These are phyloP conservation scores for Mucor saturninus DNA, from an alignment of 371 early-diverging fungal genomes.

Conservation along the genomic window DNA sequence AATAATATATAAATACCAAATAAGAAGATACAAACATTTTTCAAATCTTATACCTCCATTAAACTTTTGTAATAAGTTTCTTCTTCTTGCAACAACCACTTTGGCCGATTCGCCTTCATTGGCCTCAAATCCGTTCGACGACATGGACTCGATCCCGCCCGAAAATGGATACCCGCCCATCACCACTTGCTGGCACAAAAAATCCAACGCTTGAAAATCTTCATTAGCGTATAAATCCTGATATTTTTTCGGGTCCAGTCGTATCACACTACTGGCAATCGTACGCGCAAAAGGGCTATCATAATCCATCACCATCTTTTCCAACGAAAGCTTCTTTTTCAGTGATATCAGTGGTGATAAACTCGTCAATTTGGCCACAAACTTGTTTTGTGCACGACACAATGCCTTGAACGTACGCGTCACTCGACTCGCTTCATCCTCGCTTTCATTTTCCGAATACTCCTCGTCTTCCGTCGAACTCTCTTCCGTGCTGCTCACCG, in stretches of 20 bases:
- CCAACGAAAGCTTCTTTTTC: constrained; percentile 1
- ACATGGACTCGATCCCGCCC: constrained; percentile 47
- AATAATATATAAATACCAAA: not conserved
- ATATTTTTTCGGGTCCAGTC: not conserved
- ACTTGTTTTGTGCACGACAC: constrained; percentile 9
- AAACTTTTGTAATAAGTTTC: constrained; percentile 47
- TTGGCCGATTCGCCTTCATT: constrained; percentile 55
- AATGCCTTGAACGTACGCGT: constrained; percentile 10
- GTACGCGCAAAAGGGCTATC: constrained; percentile 38
- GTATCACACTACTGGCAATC: constrained; percentile 16
- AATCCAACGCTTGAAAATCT: constrained; percentile 28
- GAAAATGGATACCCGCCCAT: constrained; percentile 59
- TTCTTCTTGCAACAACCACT: constrained; percentile 51
- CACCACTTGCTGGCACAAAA: constrained; percentile 52
- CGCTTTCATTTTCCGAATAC: not conserved
- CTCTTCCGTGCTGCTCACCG: not conserved
- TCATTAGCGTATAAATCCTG: not conserved
- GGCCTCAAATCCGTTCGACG: constrained; percentile 52
- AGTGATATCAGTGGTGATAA: not conserved
- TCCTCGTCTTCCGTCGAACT: constrained; percentile 4
- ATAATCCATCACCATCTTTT: constrained; percentile 28
- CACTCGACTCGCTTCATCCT: constrained; percentile 4
- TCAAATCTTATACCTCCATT: constrained; percentile 33
- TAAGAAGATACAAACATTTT: not conserved
- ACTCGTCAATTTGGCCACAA: constrained; percentile 2